Conservation (phyloP, 129 eudicot species). For the Flaveria sonorensis region DNA sequence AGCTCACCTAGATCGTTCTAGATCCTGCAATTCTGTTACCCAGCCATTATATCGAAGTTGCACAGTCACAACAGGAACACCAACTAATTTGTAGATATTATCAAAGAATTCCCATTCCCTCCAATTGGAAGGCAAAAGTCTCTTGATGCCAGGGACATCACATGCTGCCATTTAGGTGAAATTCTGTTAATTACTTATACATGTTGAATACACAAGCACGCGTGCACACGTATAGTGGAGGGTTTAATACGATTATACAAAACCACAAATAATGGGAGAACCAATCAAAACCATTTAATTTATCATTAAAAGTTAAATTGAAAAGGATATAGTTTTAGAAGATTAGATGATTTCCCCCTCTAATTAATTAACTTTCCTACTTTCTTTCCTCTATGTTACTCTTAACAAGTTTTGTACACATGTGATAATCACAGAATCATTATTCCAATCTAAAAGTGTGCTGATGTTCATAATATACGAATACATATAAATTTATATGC, state of each 20-base stretch:
- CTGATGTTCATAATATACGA: neutral
- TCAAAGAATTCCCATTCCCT: slow-evolving; percentile 85
- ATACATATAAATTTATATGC: too few species aligned
- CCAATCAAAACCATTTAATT: neutral
- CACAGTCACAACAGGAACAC: slow-evolving; percentile 97
- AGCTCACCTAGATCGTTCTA: slow-evolving; percentile 77
- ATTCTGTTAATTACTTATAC: slow-evolving; percentile 11
- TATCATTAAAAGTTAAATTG: too few species aligned
- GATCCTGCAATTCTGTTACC: slow-evolving; percentile 96
- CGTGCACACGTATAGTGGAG: neutral
- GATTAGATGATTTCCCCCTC: neutral
- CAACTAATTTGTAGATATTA: slow-evolving; percentile 85
- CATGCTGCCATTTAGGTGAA: slow-evolving; percentile 60
- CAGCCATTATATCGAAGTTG: slow-evolving; percentile 98
- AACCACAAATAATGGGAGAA: neutral
- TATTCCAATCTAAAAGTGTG: neutral
- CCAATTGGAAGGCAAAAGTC: slow-evolving; percentile 79
- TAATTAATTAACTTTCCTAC: neutral
- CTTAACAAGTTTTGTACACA: neutral
- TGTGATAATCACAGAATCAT: neutral
- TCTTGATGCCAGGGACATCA: slow-evolving; percentile 98
- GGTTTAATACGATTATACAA: neutral
- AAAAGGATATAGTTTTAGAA: too few species aligned
- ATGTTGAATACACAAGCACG: neutral
- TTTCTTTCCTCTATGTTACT: too few species aligned